A percentile compares a stretch with the other conserved stretches of the same genome.
Conservation (phyloP, 2,329 filamentous ascomycete species). For the Aureobasidium sp. region DNA sequence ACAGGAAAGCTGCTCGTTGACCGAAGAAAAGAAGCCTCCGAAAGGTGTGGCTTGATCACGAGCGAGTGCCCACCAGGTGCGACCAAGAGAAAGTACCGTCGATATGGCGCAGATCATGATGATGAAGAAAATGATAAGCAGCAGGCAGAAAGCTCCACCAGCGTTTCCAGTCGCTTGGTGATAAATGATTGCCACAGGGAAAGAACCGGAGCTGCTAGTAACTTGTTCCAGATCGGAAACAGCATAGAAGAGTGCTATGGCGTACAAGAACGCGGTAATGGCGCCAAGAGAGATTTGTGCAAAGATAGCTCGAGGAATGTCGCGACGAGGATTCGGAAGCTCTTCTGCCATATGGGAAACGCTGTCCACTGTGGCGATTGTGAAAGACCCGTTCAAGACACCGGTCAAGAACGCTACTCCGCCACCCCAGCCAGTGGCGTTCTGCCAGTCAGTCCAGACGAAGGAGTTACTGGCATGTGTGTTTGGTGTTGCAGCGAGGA, state of each 20-base stretch:
- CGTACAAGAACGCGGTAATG: constrained; percentile 37
- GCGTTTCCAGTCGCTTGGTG: constrained; percentile 37
- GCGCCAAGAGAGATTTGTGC: constrained; percentile 42
- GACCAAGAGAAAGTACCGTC: constrained; percentile 42
- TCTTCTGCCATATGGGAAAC: constrained; percentile 30
- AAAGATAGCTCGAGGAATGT: constrained; percentile 42
- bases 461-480: constrained; percentile 42
- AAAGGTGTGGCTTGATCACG: constrained; percentile 55
- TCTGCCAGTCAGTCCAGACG: constrained; percentile 47
- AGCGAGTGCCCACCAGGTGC: constrained; percentile 45
- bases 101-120: constrained; percentile 41
- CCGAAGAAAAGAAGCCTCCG: constrained; percentile 41
- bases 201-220: constrained; percentile 30
- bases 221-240: constrained; percentile 37
- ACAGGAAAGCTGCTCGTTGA: constrained; percentile 47
- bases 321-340: constrained; percentile 26
- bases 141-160: constrained; percentile 47
- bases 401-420: constrained; percentile 29
- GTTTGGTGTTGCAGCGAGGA: constrained; percentile 43
- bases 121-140: constrained; percentile 49
- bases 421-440: constrained; percentile 41
- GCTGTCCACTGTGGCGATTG: constrained; percentile 28
- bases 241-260: constrained; percentile 43
- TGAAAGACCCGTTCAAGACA: constrained; percentile 30
- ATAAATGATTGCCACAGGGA: constrained; percentile 41